These are phyloP conservation scores for Lentinula edodes DNA, from an alignment of 768 basidiomycete genomes.

Conservation along the genomic window DNA sequence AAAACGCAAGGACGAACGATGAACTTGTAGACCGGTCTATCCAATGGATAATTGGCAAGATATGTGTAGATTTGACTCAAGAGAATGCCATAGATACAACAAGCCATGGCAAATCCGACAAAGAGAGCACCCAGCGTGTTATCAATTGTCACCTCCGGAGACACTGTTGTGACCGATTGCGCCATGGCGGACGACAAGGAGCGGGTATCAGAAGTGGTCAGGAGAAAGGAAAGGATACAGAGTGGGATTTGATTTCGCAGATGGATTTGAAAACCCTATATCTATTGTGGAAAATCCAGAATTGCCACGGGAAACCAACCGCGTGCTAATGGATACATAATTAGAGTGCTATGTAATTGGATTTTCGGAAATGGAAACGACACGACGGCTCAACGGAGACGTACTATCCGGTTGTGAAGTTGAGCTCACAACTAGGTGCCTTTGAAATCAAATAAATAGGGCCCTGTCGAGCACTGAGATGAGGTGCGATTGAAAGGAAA, in stretches of 20 bases:
- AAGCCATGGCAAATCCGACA: conserved; percentile 52
- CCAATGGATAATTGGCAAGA: conserved; percentile 48
- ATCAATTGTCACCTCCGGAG: conserved; percentile 21
- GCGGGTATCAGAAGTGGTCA: background rate
- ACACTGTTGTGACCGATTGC: background rate
- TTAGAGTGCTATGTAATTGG: background rate
- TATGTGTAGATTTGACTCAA: conserved; percentile 51
- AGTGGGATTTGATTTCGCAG: background rate
- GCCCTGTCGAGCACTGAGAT: background rate
- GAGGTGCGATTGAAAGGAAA: too few species aligned
- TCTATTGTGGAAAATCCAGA: background rate
- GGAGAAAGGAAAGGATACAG: background rate
- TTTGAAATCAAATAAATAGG: background rate
- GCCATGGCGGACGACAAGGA: background rate
- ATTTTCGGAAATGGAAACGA: background rate
- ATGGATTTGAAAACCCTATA: background rate
- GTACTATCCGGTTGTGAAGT: background rate
- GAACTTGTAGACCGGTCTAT: conserved; percentile 44
- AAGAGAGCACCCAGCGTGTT: conserved; percentile 58
- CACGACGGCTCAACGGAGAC: background rate
- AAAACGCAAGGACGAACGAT: conserved; percentile 31
- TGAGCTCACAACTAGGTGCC: background rate
- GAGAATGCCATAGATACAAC: conserved; percentile 49
- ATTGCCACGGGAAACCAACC: background rate
- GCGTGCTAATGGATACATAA: background rate